Conservation (phyloP, 148 eudicot genomes). For the Diospyros lotus region DNA sequence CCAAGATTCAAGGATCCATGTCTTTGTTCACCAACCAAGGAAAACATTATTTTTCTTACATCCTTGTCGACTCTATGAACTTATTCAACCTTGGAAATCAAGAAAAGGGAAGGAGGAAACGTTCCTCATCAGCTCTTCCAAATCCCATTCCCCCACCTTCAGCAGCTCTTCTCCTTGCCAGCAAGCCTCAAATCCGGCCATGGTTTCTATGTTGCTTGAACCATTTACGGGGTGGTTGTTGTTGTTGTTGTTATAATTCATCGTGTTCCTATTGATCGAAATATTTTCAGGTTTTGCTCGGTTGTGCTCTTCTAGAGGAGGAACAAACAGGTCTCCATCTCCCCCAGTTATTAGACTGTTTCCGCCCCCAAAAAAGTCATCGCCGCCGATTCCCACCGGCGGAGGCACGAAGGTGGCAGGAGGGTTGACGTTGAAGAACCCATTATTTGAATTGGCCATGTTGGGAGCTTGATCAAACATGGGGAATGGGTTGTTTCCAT, state of each 20-base stretch:
- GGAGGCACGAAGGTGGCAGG: constrained; percentile 38
- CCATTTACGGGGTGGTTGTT: background rate
- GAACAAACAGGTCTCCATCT: constrained; percentile 26
- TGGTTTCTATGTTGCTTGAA: constrained; percentile 18
- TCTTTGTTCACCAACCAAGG: background rate
- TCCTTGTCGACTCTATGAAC: background rate
- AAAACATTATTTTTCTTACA: constrained; percentile 10
- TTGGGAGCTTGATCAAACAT: constrained; percentile 17
- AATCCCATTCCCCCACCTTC: constrained; percentile 78
- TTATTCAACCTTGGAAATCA: constrained; percentile 47
- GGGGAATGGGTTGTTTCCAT: constrained; percentile 20
- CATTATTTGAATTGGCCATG: constrained; percentile 27
- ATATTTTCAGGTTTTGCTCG: constrained; percentile 27
- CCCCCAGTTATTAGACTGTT: constrained; percentile 32
- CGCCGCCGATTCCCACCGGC: constrained; percentile 2
- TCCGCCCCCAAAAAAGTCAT: constrained; percentile 16
- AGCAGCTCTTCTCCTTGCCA: constrained; percentile 58
- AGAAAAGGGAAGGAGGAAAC: constrained; percentile 54
- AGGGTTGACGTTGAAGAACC: constrained; percentile 19
- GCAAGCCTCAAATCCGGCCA: constrained; percentile 25
- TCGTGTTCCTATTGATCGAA: constrained; percentile 26
- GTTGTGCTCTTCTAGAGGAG: constrained; percentile 46
- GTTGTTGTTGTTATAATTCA: constrained; percentile 24
- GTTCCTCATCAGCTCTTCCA: constrained; percentile 77
- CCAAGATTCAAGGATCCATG: no score